These are phyloP conservation scores for Ganoderma sinense DNA, from an alignment of 1,284 basidiomycete genomes.

Conservation along the genomic window DNA sequence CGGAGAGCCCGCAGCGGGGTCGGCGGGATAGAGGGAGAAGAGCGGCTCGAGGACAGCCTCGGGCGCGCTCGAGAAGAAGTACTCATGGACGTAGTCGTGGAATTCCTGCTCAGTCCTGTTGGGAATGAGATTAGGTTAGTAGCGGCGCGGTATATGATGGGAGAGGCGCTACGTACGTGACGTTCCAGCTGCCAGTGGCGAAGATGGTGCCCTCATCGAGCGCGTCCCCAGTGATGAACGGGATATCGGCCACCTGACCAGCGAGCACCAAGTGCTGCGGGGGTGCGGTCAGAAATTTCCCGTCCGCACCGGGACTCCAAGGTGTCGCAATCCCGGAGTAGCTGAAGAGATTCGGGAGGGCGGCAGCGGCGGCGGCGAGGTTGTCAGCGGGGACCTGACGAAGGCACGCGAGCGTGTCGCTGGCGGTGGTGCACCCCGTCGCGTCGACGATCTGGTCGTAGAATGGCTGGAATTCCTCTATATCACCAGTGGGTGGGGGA, in stretches of 20 bases:
- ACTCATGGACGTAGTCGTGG: slow-evolving; percentile 14
- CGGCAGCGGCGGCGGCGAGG: slow-evolving; percentile 28
- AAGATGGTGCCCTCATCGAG: slow-evolving; percentile 44
- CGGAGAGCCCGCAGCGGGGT: slow-evolving; percentile 33
- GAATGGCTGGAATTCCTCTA: slow-evolving; percentile 40
- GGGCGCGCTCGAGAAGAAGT: slow-evolving; percentile 20
- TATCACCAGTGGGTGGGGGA: slow-evolving; percentile 38
- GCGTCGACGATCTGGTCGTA: slow-evolving; percentile 44
- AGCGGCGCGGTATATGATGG: not conserved
- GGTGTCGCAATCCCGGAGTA: slow-evolving; percentile 29
- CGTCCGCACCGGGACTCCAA: slow-evolving; percentile 47
- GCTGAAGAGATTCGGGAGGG: slow-evolving; percentile 8
- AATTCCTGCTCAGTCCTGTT: slow-evolving; percentile 22
- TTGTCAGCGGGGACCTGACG: slow-evolving; percentile 48
- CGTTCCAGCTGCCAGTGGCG: slow-evolving; percentile 27
- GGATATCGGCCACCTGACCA: slow-evolving; percentile 28
- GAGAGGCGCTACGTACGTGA: slow-evolving; percentile 10
- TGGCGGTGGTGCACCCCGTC: slow-evolving; percentile 39
- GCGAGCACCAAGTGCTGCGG: slow-evolving; percentile 34
- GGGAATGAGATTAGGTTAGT: not conserved
- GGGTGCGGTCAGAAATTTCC: slow-evolving; percentile 40
- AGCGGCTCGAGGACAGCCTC: slow-evolving; percentile 21
- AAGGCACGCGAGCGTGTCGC: slow-evolving; percentile 51
- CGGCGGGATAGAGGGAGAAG: slow-evolving; percentile 32
- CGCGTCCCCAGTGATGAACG: slow-evolving; percentile 16